phyloP scores from a whole-genome alignment of 495 filamentous ascomycete species.

The Immersiella caudata region DNA sequence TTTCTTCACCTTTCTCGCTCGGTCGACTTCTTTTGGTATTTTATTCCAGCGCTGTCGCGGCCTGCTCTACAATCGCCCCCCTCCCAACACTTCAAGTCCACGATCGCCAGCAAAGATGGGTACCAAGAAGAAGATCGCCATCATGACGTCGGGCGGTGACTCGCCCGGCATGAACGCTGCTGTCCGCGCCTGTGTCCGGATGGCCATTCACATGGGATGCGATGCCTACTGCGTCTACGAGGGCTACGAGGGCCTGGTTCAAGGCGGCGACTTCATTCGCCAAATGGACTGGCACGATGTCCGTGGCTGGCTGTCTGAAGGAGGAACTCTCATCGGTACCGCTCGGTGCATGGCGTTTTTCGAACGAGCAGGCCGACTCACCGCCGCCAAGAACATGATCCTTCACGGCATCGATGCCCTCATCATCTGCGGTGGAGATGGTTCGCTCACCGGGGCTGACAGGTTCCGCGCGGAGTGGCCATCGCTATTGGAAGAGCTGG shows the following conservation, averaged over 20 bases:
- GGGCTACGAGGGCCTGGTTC: constrained; percentile 94
- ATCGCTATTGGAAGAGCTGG: constrained; percentile 78
- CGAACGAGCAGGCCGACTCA: constrained; percentile 78
- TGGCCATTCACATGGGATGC: constrained; percentile 83
- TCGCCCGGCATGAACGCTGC: constrained; percentile 97
- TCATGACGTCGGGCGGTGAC: constrained; percentile 97
- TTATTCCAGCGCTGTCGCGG: constrained; percentile 18
- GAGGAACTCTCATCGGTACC: constrained; percentile 95
- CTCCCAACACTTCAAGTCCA: constrained; percentile 5
- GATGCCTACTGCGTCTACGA: constrained; percentile 90
- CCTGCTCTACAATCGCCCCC: constrained; percentile 3
- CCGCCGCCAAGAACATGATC: constrained; percentile 91
- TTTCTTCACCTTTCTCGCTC: constrained; percentile 28
- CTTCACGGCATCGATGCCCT: constrained; percentile 91
- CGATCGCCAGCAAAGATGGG: constrained; percentile 36
- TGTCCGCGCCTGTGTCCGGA: constrained; percentile 91
- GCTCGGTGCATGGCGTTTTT: constrained; percentile 89
- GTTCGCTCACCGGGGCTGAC: constrained; percentile 95
- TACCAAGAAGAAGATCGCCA: constrained; percentile 77
- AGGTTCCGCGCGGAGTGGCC: constrained; percentile 92
- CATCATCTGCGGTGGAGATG: constrained; percentile 96
- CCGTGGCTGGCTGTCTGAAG: constrained; percentile 89
- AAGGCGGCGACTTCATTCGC: constrained; percentile 83
- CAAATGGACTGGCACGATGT: constrained; percentile 94
- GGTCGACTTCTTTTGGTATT: constrained; percentile 29